Percentiles rank a stretch among this genome's conserved stretches.
Evolutionary conservation across 1,139 yeast species (phyloP).

Genomic region (Waltiozyma sp.): DNA sequence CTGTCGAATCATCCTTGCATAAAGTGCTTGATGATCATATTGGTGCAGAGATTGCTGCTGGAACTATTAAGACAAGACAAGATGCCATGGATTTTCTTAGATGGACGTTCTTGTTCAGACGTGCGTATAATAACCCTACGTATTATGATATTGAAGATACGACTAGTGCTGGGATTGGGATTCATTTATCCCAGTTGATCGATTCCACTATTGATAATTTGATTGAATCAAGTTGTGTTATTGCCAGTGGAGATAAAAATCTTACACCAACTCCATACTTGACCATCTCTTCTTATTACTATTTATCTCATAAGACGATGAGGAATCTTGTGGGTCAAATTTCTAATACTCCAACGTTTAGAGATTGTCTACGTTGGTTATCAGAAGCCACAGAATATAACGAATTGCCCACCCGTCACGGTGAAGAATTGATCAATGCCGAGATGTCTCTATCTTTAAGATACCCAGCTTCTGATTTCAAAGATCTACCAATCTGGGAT

Average conservation of each 20-base stretch:
- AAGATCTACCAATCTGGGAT: slow-evolving; percentile 73
- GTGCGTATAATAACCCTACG: slow-evolving; percentile 93
- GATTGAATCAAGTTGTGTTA: slow-evolving; percentile 62
- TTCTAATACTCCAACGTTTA: slow-evolving; percentile 39
- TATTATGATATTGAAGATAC: slow-evolving; percentile 81
- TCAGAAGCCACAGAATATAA: slow-evolving; percentile 83
- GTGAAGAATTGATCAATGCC: slow-evolving; percentile 85
- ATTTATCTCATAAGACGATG: slow-evolving; percentile 84
- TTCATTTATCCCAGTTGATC: slow-evolving; percentile 61
- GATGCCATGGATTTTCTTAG: slow-evolving; percentile 89
- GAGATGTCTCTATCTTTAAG: slow-evolving; percentile 79
- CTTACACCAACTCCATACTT: slow-evolving; percentile 68
- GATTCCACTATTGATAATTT: slow-evolving; percentile 62
- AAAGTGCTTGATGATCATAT: slow-evolving; percentile 88
- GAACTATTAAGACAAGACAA: slow-evolving; percentile 71
- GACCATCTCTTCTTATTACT: slow-evolving; percentile 82
- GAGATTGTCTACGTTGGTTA: slow-evolving; percentile 62
- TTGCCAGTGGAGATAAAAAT: slow-evolving; percentile 34
- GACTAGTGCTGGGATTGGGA: slow-evolving; percentile 53
- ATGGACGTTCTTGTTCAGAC: slow-evolving; percentile 88
- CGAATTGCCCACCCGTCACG: slow-evolving; percentile 89
- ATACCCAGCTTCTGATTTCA: slow-evolving; percentile 48
- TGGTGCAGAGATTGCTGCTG: slow-evolving; percentile 92
- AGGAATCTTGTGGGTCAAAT: slow-evolving; percentile 52
- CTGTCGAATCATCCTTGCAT: slow-evolving; percentile 92